Conservation (phyloP, 2,329 filamentous ascomycete species). For the Fusarium scirpi region DNA sequence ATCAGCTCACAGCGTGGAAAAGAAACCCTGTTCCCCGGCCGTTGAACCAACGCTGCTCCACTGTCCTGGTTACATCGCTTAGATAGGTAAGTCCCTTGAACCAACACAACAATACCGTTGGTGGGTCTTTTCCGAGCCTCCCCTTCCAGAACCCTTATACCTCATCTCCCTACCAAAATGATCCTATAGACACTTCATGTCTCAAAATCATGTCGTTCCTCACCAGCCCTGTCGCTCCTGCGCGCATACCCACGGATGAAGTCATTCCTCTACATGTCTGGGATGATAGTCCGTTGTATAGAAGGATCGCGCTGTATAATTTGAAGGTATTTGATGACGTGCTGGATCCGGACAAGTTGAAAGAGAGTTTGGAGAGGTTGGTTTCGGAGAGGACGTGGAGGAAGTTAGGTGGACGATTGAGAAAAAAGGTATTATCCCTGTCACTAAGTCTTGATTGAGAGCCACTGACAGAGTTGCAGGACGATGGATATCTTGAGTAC, state of each 20-base stretch:
- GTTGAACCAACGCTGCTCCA: too few relatives aligned
- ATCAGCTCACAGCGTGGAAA: too few relatives aligned
- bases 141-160: not conserved
- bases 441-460: rapidly evolving
- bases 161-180: not conserved
- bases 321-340: slow-evolving; percentile 31
- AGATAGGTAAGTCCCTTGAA: too few relatives aligned
- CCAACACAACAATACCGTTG: too few relatives aligned
- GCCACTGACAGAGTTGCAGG: not conserved
- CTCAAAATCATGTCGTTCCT: not conserved
- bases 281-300: slow-evolving; percentile 23
- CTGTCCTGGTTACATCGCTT: too few relatives aligned
- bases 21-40: too few relatives aligned
- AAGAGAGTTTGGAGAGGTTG: not conserved
- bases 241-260: slow-evolving; percentile 1
- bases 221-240: not conserved
- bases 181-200: not conserved
- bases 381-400: slow-evolving; percentile 24
- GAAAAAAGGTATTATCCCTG: slow-evolving; percentile 3
- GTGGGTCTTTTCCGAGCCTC: too few relatives aligned
- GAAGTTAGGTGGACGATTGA: slow-evolving; percentile 26
- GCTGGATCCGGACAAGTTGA: slow-evolving; percentile 22
- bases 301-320: slow-evolving; percentile 29
- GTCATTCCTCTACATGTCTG: slow-evolving; percentile 29
- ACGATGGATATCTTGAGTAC: slow-evolving; percentile 20